A percentile compares a stretch with the other conserved stretches of the same genome.
phyloP scores from a whole-genome alignment of 768 basidiomycete genomes.

The Glaciozyma martinii region DNA sequence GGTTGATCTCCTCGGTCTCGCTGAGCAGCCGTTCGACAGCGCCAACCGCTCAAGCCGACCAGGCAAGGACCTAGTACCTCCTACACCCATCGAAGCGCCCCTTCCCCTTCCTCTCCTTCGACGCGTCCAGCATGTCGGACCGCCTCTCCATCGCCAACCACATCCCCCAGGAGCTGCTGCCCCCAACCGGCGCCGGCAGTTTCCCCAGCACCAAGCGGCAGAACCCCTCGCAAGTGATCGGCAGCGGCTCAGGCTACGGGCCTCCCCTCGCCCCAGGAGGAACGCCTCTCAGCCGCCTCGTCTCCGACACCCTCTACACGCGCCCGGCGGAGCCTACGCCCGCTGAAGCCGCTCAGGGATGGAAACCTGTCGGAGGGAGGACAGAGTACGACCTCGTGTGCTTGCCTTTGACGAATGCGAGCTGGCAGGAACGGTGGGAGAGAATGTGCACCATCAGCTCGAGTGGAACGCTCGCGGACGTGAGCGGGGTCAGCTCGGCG shows the following conservation, averaged over 20 bases:
- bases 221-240: slow-evolving; percentile 34
- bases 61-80: no score
- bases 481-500: slow-evolving; percentile 18
- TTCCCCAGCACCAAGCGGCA: not conserved
- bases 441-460: slow-evolving; percentile 56
- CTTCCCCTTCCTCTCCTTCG: no score
- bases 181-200: slow-evolving; percentile 19
- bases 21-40: no score
- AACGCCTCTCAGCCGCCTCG: slow-evolving; percentile 25
- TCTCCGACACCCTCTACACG: slow-evolving; percentile 22
- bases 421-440: slow-evolving; percentile 81
- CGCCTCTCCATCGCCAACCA: slow-evolving; percentile 34
- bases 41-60: no score
- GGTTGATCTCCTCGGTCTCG: no score
- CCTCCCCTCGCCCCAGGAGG: slow-evolving; percentile 24
- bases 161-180: slow-evolving; percentile 29
- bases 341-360: slow-evolving; percentile 25
- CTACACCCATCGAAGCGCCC: no score
- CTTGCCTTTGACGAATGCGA: slow-evolving; percentile 76
- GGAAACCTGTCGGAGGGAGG: slow-evolving; percentile 13
- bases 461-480: slow-evolving; percentile 44
- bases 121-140: not conserved
- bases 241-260: slow-evolving; percentile 26
- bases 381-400: slow-evolving; percentile 69
- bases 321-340: slow-evolving; percentile 23